Evolutionary conservation across 2,329 filamentous ascomycete genomes (phyloP).

Genomic region (Venturia oleaginea): DNA sequence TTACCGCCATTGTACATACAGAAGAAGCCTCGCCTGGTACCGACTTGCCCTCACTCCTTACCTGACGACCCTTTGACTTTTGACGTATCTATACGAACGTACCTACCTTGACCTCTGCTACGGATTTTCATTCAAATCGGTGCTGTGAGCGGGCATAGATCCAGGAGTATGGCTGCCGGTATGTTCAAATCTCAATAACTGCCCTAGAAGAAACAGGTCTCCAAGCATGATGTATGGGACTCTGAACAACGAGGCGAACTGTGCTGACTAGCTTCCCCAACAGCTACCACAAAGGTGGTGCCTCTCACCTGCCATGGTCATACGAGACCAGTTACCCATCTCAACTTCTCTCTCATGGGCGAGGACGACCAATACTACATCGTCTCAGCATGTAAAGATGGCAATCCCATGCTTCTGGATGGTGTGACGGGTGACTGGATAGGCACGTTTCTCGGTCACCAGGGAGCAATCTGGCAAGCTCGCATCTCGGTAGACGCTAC

Average conservation of each 20-base stretch:
- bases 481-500: conserved; percentile 80
- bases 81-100: too few species aligned
- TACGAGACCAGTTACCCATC: conserved; percentile 82
- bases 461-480: conserved; percentile 95
- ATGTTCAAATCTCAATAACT: neutral
- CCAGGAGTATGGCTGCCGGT: neutral
- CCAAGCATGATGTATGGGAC: neutral
- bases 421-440: conserved; percentile 97
- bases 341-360: conserved; percentile 77
- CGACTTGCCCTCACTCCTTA: neutral
- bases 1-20: neutral
- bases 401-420: conserved; percentile 96
- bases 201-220: too few species aligned
- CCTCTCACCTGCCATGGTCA: conserved; percentile 92
- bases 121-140: neutral
- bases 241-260: neutral
- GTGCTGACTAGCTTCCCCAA: neutral
- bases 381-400: conserved; percentile 93
- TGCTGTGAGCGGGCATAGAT: neutral
- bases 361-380: conserved; percentile 82
- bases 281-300: conserved; percentile 53
- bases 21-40: neutral
- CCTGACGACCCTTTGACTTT: neutral
- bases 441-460: conserved; percentile 95
- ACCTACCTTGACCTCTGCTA: neutral